Base-by-base conservation (phyloP, 2,329 filamentous ascomycete genomes). In the Leptodontidium sp. region DNA sequence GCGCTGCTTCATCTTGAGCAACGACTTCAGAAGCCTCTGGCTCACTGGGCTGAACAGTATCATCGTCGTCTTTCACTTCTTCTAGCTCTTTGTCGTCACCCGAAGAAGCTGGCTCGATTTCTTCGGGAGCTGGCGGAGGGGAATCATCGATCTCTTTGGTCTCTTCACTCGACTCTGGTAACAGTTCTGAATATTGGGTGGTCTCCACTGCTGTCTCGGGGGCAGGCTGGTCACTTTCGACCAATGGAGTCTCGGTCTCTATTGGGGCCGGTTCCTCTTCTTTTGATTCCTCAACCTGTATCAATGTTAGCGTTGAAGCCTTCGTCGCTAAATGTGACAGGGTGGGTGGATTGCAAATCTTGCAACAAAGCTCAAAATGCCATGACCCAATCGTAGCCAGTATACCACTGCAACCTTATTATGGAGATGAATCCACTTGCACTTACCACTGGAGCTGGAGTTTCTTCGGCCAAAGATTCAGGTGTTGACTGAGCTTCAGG, bases 361-460 rank as follows among this genome's bases (percentile, higher is more conserved):
- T 40, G 38, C 11, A 40, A 40, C 38, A 11, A 40, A 40, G 38
- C 38, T 40, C 38, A 8, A 40, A 12, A 40, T 40, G 4, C 8
- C 7, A 11, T 40, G 38, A 2, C 38, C 7, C 38, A 40, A 40
- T 40, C 38, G 11, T 12, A 40, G 38, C 2, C 8, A 4, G 38
- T 12, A 40, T 40, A 2, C 11, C 8, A 40, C 38, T 40, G 38
- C 7, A 40, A 40, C 7, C 2, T 12, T 40, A 12, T 4, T 35
- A 40, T 12, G 9, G 9, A 6, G 7, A 40, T 40, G 38, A 12
- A 40, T 12, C 4, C 2, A 40, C 9, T 40, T 40, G 9, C 5
- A 55, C 52, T 35, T 55, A 55, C 52, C 29, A 35, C 15, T 35
- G 29, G 29, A 55, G 52, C 52, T 35, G 52, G 52, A 29, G 26